Conservation (phyloP, 768 basidiomycete species). For the Auricularia cornea region DNA sequence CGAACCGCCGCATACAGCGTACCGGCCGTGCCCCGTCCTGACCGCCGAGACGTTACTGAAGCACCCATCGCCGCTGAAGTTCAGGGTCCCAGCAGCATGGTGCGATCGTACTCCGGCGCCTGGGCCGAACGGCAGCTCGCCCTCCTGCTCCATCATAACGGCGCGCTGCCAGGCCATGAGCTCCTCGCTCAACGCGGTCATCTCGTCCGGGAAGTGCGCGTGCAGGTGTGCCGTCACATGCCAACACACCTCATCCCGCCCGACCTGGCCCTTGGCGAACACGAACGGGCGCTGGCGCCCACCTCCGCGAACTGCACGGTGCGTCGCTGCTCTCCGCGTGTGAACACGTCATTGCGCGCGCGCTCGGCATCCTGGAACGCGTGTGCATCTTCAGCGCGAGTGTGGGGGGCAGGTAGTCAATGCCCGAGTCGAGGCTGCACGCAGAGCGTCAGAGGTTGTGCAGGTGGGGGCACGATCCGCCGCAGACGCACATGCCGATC, state of each 20-base stretch:
- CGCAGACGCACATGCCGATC: too few species aligned
- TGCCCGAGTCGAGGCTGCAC: too few species aligned
- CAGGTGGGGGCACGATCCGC: too few species aligned
- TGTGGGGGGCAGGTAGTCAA: too few species aligned
- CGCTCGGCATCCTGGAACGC: background rate
- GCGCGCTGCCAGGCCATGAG: background rate
- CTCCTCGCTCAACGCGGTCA: background rate
- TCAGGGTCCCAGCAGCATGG: too few species aligned
- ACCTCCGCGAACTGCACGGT: background rate
- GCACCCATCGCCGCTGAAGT: too few species aligned
- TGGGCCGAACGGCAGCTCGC: background rate
- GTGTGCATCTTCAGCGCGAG: too few species aligned
- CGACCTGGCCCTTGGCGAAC: background rate
- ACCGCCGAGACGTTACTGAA: conserved; percentile 80
- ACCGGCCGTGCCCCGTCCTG: conserved; percentile 78
- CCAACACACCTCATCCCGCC: background rate
- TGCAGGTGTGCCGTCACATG: background rate
- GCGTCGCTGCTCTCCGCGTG: background rate
- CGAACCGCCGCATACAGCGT: conserved; percentile 56
- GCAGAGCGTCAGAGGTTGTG: too few species aligned
- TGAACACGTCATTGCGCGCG: background rate
- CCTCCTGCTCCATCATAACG: background rate
- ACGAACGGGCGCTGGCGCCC: background rate
- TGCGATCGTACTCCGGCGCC: too few species aligned
- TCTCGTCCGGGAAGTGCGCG: background rate